Percentiles rank a stretch among this genome's conserved stretches.
Conservation (phyloP, 208 protist genomes). For the Acanthamoeba divionensis region DNA sequence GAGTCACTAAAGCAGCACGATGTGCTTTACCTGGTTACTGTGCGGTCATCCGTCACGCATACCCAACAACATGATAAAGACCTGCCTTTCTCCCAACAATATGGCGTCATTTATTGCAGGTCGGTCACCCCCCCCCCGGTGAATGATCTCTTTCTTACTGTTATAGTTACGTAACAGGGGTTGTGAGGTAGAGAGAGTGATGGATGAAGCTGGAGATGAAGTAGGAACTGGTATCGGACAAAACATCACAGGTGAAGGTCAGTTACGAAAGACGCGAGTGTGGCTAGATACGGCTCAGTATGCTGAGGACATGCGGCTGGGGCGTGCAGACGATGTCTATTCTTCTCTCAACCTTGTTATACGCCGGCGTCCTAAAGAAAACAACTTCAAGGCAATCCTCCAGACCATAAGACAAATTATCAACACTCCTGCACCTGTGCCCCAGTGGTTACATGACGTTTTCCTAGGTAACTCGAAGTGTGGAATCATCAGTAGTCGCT, state of each 20-base stretch:
- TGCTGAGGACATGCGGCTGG: slow-evolving; percentile 65
- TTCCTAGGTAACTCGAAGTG: slow-evolving; percentile 68
- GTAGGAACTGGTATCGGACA: background rate
- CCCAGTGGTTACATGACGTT: slow-evolving; percentile 84
- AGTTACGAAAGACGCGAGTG: slow-evolving; percentile 60
- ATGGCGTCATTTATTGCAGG: slow-evolving; percentile 40
- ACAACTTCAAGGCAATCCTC: slow-evolving; percentile 90
- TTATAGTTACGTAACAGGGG: no score
- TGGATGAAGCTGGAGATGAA: background rate
- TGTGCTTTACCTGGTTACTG: slow-evolving; percentile 81
- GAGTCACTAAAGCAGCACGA: slow-evolving; percentile 81
- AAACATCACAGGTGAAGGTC: background rate
- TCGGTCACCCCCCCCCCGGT: no score
- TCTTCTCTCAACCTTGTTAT: slow-evolving; percentile 84
- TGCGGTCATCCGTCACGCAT: slow-evolving; percentile 5
- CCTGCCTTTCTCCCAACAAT: background rate
- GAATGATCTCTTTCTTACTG: no score
- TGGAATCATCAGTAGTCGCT: background rate
- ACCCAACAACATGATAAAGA: background rate
- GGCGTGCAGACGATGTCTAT: slow-evolving; percentile 67
- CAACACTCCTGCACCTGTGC: slow-evolving; percentile 72
- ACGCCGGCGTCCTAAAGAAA: slow-evolving; percentile 82
- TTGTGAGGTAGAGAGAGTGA: no score
- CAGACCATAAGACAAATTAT: slow-evolving; percentile 86
- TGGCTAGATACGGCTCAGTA: slow-evolving; percentile 71